Evolutionary conservation across 129 eudicot genomes (phyloP).

Genomic region (Heracleum sosnowskyi): DNA sequence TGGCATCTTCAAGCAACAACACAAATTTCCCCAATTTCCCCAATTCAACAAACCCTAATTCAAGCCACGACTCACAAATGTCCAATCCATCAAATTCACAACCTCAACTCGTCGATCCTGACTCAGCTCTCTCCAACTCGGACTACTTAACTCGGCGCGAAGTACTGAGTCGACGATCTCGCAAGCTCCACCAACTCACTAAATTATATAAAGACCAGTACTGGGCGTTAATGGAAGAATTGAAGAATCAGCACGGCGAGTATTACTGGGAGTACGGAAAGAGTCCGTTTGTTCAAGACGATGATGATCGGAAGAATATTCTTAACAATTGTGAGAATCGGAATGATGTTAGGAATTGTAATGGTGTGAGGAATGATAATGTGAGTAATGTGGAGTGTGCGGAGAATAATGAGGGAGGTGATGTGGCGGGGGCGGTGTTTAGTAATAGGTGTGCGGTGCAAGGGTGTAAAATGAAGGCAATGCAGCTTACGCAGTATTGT

Average conservation of each 20-base stretch:
- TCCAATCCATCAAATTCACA: background rate
- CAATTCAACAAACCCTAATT: slow-evolving; percentile 2
- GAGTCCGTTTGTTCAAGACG: slow-evolving; percentile 30
- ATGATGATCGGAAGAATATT: background rate
- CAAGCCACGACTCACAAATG: background rate
- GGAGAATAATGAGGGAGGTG: slow-evolving; percentile 28
- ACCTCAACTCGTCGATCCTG: slow-evolving; percentile 21
- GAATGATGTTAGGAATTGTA: slow-evolving; percentile 13
- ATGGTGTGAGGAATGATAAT: too few species aligned
- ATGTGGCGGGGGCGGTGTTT: background rate
- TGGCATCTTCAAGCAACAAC: background rate
- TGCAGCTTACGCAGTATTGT: slow-evolving; percentile 3
- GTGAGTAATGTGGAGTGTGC: background rate
- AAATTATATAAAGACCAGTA: slow-evolving; percentile 51
- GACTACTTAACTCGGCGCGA: slow-evolving; percentile 48
- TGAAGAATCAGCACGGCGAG: slow-evolving; percentile 47
- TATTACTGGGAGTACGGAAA: slow-evolving; percentile 66
- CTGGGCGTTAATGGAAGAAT: slow-evolving; percentile 71
- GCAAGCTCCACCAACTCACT: slow-evolving; percentile 34
- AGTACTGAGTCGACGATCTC: slow-evolving; percentile 52
- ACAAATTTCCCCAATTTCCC: background rate
- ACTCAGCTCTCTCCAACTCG: slow-evolving; percentile 38
- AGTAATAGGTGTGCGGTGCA: slow-evolving; percentile 26
- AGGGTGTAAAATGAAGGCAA: slow-evolving; percentile 25
- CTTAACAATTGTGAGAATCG: too few species aligned